Base-by-base conservation (phyloP, 2,329 filamentous ascomycete genomes). In the Verticillium klebahnii region DNA sequence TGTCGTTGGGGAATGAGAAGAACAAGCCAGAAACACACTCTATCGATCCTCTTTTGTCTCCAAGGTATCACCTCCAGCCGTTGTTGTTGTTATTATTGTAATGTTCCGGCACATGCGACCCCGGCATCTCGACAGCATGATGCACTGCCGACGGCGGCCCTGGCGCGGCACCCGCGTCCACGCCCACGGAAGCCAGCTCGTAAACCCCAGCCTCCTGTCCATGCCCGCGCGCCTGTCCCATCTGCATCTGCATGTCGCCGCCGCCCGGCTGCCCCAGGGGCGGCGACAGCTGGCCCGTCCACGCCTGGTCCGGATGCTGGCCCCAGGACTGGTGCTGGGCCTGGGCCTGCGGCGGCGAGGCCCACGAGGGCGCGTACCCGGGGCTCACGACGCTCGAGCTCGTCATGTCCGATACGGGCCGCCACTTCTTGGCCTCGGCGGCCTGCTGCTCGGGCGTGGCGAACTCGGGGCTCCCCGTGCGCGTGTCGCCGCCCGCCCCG, bases 111-210 rank as follows among this genome's bases (percentile, higher is more conserved):
- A 52, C 45, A 8, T 23, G 64, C 19, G 45, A 52, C 45, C 45
- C 64, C 19, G 64, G 63, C 63, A 66, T 66, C 62, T 66, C 64
- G 5, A 63, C 63, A 3, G 54, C 64, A 45, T 58, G 40, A 15
- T 60, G 14, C 1, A 56, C 57, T 25, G 61, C 59, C 19, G 58
- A 25, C 5, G 50, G 58, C 11, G 52, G 37, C 7, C 56, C 8
- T 14, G 61, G 45, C 45, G 19, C 8, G 11, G 45, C n/a, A 52
- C n/a, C 19, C 19, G 45, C 9, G 3, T 52, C 63, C 1, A 57
- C 61, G 15, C 60, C 61, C 19, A 63, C 57, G 6, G 64, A 66
- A 8, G 64, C 62, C 14, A 66, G 59, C 63, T 66, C 64, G 8
- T 65, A 66, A 1, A 66, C 64, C 5, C 60, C 61, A 2, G 60